Conservation (phyloP, 169 alveolate species). For the Plasmodium gallinaceum region DNA sequence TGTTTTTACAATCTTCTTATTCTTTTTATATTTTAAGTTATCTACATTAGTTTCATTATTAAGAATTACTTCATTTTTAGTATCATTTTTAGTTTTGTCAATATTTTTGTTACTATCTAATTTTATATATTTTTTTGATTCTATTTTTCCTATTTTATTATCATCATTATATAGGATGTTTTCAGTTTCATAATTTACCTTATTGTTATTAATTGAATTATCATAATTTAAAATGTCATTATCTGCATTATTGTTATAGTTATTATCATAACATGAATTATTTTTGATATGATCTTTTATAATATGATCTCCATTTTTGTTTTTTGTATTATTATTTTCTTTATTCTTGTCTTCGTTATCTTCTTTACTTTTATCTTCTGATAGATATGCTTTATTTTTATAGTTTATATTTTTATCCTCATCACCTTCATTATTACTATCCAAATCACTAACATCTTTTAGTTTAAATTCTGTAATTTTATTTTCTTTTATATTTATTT, state of each 20-base stretch:
- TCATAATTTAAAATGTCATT: background rate
- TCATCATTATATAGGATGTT: background rate
- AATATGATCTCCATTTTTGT: background rate
- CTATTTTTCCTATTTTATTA: background rate
- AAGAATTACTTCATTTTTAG: background rate
- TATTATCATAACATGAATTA: background rate
- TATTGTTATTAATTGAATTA: background rate
- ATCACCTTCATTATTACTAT: background rate
- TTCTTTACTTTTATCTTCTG: background rate
- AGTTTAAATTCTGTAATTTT: background rate
- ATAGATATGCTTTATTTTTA: too few species aligned
- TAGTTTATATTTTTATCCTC: too few species aligned
- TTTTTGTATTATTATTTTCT: background rate
- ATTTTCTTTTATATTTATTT: background rate
- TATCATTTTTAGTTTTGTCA: background rate
- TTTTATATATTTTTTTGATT: background rate
- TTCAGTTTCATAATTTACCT: background rate
- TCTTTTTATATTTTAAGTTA: background rate
- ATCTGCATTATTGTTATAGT: background rate
- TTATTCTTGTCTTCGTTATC: background rate
- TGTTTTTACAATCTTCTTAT: background rate
- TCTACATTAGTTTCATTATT: constrained; percentile 9
- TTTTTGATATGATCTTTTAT: background rate
- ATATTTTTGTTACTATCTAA: background rate
- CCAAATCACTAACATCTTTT: background rate